Evolutionary conservation across 768 basidiomycete genomes (phyloP).

Genomic region (Daedalea quercina): DNA sequence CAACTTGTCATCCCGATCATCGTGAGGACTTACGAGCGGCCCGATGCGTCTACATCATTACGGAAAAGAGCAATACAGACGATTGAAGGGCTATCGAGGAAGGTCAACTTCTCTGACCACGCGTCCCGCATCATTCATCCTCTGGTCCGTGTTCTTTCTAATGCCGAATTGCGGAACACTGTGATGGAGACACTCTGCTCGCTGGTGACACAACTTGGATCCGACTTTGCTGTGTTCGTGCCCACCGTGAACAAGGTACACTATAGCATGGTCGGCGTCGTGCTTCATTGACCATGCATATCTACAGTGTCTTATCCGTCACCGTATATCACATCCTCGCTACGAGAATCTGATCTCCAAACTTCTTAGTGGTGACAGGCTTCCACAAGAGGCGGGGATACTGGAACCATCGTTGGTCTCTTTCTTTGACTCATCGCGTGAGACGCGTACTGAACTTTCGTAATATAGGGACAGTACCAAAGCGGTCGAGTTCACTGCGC

Average conservation of each 20-base stretch:
- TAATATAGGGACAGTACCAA: constrained; percentile 55
- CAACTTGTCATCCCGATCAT: constrained; percentile 96
- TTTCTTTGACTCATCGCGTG: background rate
- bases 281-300: constrained; percentile 3
- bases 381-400: constrained; percentile 72
- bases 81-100: constrained; percentile 81
- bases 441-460: background rate
- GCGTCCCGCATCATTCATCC: constrained; percentile 97
- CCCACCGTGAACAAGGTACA: constrained; percentile 93
- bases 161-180: constrained; percentile 74
- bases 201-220: constrained; percentile 86
- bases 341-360: constrained; percentile 89
- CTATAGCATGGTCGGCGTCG: background rate
- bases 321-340: constrained; percentile 69
- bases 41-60: constrained; percentile 64
- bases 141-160: constrained; percentile 76
- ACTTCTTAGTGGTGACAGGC: constrained; percentile 83
- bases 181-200: constrained; percentile 94
- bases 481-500: constrained; percentile 69
- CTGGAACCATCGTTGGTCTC: constrained; percentile 37
- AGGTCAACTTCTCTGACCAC: constrained; percentile 97
- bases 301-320: constrained; percentile 62
- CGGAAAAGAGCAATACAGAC: constrained; percentile 89
- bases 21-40: constrained; percentile 82
- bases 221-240: constrained; percentile 96